These are phyloP conservation scores for Gastrolobium villosum DNA, from an alignment of 306 rosid genomes.

Conservation along the genomic window DNA sequence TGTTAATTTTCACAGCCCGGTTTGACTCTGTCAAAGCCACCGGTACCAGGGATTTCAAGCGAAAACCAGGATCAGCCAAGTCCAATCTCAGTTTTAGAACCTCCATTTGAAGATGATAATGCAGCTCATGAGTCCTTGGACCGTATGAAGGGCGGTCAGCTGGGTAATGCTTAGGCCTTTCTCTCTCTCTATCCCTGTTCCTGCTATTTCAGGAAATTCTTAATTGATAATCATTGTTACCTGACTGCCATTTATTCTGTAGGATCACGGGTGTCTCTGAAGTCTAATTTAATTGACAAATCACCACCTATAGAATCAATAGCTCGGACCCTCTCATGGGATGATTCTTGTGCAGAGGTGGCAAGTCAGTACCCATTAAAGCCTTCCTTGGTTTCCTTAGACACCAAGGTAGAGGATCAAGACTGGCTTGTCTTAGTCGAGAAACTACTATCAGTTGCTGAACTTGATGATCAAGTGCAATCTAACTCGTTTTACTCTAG, in stretches of 20 bases:
- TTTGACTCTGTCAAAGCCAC: conserved; percentile 58
- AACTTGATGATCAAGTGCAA: conserved; percentile 68
- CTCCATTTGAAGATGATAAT: conserved; percentile 78
- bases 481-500: conserved; percentile 58
- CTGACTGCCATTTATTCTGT: conserved; percentile 40
- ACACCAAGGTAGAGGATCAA: conserved; percentile 67
- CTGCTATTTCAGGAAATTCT: conserved; percentile 34
- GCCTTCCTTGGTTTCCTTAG: conserved; percentile 61
- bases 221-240: background rate
- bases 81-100: conserved; percentile 94
- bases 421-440: conserved; percentile 69
- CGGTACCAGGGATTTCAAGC: conserved; percentile 53
- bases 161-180: conserved; percentile 59
- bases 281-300: conserved; percentile 93
- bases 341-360: conserved; percentile 71
- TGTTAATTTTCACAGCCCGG: conserved; percentile 61
- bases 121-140: conserved; percentile 57
- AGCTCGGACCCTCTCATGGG: conserved; percentile 90
- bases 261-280: conserved; percentile 61
- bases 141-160: conserved; percentile 60
- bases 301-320: conserved; percentile 97
- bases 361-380: conserved; percentile 64
- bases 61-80: conserved; percentile 93
- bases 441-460: conserved; percentile 74
- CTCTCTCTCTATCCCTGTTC: conserved; percentile 9